Conservation (phyloP, 345 rosid genomes). For the Brassica juncea region DNA sequence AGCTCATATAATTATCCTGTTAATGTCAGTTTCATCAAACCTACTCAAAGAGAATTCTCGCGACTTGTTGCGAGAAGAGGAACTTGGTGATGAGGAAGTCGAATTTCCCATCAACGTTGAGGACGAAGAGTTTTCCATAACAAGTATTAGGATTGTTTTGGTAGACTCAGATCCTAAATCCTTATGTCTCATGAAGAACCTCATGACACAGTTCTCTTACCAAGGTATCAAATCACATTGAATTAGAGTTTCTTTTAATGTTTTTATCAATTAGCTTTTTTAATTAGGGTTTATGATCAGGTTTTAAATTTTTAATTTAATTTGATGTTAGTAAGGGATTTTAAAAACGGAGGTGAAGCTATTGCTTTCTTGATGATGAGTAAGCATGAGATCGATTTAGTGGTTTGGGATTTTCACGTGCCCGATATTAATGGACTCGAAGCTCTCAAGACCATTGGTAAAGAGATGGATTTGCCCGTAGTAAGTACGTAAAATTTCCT, state of each 20-base stretch:
- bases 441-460: slow-evolving; percentile 24
- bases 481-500: slow-evolving; percentile 5
- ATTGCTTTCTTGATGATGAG: slow-evolving; percentile 11
- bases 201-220: slow-evolving; percentile 24
- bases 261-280: background rate
- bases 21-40: slow-evolving; percentile 12
- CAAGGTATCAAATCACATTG: slow-evolving; percentile 17
- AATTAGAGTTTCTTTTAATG: background rate
- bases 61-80: slow-evolving; percentile 6
- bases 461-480: slow-evolving; percentile 29
- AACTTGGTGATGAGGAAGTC: background rate
- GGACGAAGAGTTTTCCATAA: slow-evolving; percentile 5
- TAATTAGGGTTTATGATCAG: background rate
- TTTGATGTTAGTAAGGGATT: slow-evolving; percentile 22
- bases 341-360: slow-evolving; percentile 20
- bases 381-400: slow-evolving; percentile 30
- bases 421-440: slow-evolving; percentile 16
- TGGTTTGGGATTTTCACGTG: slow-evolving; percentile 36
- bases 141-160: slow-evolving; percentile 20
- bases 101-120: background rate
- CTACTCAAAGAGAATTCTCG: background rate
- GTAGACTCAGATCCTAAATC: slow-evolving; percentile 33
- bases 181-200: background rate
- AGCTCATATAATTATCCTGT: background rate
- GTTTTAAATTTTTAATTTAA: background rate